A percentile compares a stretch with the other conserved stretches of the same genome.
Conservation (phyloP, 2,329 filamentous ascomycete genomes). For the Cladosporium sp. region DNA sequence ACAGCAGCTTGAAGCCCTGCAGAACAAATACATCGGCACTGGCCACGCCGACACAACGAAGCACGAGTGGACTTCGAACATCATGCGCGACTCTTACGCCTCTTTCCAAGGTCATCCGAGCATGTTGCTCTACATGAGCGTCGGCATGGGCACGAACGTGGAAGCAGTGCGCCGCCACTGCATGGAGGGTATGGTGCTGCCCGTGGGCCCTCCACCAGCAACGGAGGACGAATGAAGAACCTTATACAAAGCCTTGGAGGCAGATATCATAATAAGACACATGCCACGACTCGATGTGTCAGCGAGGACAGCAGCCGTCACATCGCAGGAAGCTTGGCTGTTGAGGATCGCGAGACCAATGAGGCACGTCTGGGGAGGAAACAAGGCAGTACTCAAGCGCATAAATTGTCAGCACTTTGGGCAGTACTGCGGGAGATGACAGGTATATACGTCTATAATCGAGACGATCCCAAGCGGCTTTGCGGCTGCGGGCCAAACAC, state of each 20-base stretch:
- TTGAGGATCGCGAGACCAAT: not conserved
- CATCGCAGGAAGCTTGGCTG: not conserved
- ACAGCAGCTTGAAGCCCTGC: conserved; percentile 94
- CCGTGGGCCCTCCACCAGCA: conserved; percentile 38
- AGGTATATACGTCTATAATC: conserved; percentile 9
- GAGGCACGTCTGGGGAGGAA: not conserved
- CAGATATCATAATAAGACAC: too few relatives aligned
- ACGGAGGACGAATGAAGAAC: conserved; percentile 10
- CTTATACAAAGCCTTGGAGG: not conserved
- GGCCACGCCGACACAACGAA: conserved; percentile 95
- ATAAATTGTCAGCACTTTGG: not conserved
- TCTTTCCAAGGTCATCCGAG: conserved; percentile 87
- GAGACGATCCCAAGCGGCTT: not conserved
- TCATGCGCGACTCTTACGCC: conserved; percentile 86
- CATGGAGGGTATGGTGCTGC: conserved; percentile 69
- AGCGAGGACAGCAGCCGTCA: too few relatives aligned
- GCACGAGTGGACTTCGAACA: conserved; percentile 96
- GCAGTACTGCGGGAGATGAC: not conserved
- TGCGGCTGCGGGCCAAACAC: conserved; percentile 5
- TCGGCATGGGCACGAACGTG: conserved; percentile 76
- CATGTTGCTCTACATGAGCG: conserved; percentile 79
- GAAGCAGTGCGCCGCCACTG: conserved; percentile 75
- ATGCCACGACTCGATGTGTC: too few relatives aligned
- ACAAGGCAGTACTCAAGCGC: not conserved
- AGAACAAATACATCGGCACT: conserved; percentile 92